Base-by-base conservation (phyloP, 208 protist genomes). In the Trypanosoma congolense region DNA sequence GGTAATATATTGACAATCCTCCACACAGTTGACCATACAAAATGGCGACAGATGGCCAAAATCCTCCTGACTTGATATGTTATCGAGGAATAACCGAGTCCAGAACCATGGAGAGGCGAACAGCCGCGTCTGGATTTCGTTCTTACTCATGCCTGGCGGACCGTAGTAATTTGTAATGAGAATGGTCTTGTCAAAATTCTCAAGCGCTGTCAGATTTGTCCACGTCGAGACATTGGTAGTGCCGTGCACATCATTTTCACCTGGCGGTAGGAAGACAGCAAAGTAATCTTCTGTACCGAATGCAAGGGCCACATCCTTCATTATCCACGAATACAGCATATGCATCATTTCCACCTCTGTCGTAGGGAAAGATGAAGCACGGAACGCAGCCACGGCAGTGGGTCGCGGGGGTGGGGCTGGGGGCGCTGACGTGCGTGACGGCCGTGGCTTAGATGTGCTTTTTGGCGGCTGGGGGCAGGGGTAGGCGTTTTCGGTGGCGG, bases 11-110 rank as follows among this genome's bases (percentile, higher is more conserved):
- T 51, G 21, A 30, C 77, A 84, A 19, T 64, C 24, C 16, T 50
- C 51, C 33, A 38, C 48, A 50, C 80, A 87, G 56, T 76, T 56
- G 43, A 67, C 43, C 49, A 77, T 73, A 41, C 80, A 83, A 53
- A 82, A 73, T 2, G 62, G 45, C 14, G 31, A 60, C 18, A 79
- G 43, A 8, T 55, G 18, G 35, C 9, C 22, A 42, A n/a, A 46
- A 6, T 38, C 9, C 51, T 25, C 30, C 4, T 24, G 5, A 4
- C 46, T 21, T n/a, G 8, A 21, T 3, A 70, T 8, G 46, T 43
- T 46, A 1, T 74, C 45, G 4, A 87, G 70, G 53, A 77, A 80
- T 4, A 19, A 44, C n/a, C 33, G 47, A n/a, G 80, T 87, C 42
- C 44, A 30, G 21, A 44, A 45, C 69, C 72, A 87, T 21, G 60